Evolutionary conservation across 2,329 filamentous ascomycete species (phyloP), one percentile per base, ranked within the genome.

Genomic region (Aspergillus proliferans): DNA sequence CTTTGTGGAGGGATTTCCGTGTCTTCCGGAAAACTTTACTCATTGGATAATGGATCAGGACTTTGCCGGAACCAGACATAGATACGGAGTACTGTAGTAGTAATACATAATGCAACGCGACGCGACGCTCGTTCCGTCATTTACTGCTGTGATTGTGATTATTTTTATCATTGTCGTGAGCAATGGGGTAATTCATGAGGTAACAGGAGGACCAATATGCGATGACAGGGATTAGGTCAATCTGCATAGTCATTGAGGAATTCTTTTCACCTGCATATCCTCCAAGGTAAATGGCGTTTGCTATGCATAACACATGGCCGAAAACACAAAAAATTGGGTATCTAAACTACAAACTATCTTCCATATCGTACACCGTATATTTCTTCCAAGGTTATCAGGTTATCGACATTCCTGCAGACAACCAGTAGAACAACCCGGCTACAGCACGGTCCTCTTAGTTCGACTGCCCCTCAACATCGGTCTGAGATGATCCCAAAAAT

Each of bases 401-500:
- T 7, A n/a, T 36, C 15, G 14, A 36, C 15, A 18, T 21, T 15
- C 10, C 4, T 15, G 38, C 18, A 15, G 18, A 18, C n/a, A 18
- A 19, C 34, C 34, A 38, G n/a, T 38, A 38, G 18, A 19, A 38
- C 34, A n/a, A n/a, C 34, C 12, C 4, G 38, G 10, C 18, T 18
- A 4, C 18, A 38, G n/a, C 38, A 40, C 38, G 38, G 38, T 40
- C 38, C 38, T 6, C 26, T 12, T 30, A 30, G 12, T 7, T 30
- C 10, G 26, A 30, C 26, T 22, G 15, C 10, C 38, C 38, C 38
- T 40, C 38, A 21, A n/a, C 34, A 36, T 55, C 52, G 36, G 41
- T 46, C 43, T 52, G 53, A 26, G 53, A 52, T 21, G 47, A 56
- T 50, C 58, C 51, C 49, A 73, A 62, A 64, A 95, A 97, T 46